Percentiles rank a stretch among this genome's conserved stretches.
These are phyloP conservation scores for Xerocomellus intermedius DNA, from an alignment of 768 basidiomycete species.

Conservation along the genomic window DNA sequence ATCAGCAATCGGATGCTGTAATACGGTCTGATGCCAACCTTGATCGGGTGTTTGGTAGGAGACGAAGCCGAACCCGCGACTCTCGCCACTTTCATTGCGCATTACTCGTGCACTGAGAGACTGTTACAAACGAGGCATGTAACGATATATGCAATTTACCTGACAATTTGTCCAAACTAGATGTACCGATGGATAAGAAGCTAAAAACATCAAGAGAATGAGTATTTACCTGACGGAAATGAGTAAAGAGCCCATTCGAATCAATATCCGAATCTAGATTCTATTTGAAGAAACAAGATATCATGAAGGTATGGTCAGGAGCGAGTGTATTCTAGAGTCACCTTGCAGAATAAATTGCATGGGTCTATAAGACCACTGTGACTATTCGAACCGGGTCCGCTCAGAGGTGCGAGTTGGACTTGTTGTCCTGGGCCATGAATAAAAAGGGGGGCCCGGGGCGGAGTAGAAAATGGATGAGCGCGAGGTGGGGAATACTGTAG, in stretches of 20 bases:
- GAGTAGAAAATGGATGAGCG: constrained; percentile 45
- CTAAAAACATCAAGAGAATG: constrained; percentile 1
- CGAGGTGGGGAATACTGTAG: constrained; percentile 69
- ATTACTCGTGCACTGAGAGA: constrained; percentile 81
- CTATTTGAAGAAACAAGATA: constrained; percentile 37
- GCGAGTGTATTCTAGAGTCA: constrained; percentile 27
- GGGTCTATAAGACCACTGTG: constrained; percentile 89
- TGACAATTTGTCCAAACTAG: constrained; percentile 88
- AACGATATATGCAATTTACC: constrained; percentile 42
- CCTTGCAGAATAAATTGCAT: constrained; percentile 89
- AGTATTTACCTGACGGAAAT: constrained; percentile 67
- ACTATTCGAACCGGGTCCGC: constrained; percentile 75
- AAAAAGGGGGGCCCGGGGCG: constrained; percentile 47
- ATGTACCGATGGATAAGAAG: constrained; percentile 17
- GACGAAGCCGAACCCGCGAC: constrained; percentile 90
- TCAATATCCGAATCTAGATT: constrained; percentile 84
- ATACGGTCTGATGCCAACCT: constrained; percentile 42
- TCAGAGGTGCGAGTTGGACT: constrained; percentile 74
- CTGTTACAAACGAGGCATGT: not conserved
- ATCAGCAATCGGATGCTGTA: not conserved
- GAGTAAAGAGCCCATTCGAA: constrained; percentile 78
- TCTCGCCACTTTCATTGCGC: constrained; percentile 79
- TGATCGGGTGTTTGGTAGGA: constrained; percentile 82
- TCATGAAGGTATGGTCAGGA: not conserved
- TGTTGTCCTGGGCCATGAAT: constrained; percentile 89